These are phyloP conservation scores for Coniochaeta pulveracea DNA, from an alignment of 2,329 filamentous ascomycete species.

Conservation along the genomic window DNA sequence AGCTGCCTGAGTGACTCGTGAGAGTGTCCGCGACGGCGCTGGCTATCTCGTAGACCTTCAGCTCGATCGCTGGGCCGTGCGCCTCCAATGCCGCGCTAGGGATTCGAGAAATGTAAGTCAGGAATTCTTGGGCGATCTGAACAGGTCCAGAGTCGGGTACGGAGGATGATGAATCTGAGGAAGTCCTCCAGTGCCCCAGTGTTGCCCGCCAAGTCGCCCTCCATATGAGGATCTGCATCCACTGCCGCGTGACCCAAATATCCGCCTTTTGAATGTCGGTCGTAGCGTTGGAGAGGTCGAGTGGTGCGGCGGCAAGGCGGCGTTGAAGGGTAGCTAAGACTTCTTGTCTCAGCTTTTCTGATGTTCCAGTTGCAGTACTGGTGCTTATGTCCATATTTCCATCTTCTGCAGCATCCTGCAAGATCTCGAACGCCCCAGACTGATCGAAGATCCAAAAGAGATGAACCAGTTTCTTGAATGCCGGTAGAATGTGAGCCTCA, in stretches of 20 bases:
- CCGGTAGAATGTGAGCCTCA: conserved; percentile 30
- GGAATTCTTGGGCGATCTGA: conserved; percentile 32
- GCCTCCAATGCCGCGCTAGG: conserved; percentile 34
- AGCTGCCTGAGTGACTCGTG: conserved; percentile 12
- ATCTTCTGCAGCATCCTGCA: conserved; percentile 23
- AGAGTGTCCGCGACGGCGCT: conserved; percentile 30
- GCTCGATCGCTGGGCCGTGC: conserved; percentile 35
- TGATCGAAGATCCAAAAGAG: conserved; percentile 39
- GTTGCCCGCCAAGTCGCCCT: conserved; percentile 19
- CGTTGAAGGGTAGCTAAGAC: conserved; percentile 28
- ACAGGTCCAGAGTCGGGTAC: conserved; percentile 23
- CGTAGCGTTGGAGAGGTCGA: conserved; percentile 23
- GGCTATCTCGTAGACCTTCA: conserved; percentile 35
- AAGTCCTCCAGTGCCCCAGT: conserved; percentile 14
- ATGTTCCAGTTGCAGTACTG: no score
- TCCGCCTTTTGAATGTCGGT: conserved; percentile 38
- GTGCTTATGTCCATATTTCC: no score
- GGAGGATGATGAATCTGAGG: conserved; percentile 12
- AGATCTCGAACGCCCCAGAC: conserved; percentile 33
- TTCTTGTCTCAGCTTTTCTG: conserved; percentile 12
- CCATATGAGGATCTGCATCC: conserved; percentile 39
- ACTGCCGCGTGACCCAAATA: conserved; percentile 35
- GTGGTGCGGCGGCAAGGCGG: conserved; percentile 27
- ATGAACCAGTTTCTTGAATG: conserved; percentile 35
- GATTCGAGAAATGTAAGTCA: conserved; percentile 28